A percentile compares a stretch with the other conserved stretches of the same genome.
phyloP scores from a whole-genome alignment of 192 early-diverging fungal genomes.

The Entophlyctis luteolus region DNA sequence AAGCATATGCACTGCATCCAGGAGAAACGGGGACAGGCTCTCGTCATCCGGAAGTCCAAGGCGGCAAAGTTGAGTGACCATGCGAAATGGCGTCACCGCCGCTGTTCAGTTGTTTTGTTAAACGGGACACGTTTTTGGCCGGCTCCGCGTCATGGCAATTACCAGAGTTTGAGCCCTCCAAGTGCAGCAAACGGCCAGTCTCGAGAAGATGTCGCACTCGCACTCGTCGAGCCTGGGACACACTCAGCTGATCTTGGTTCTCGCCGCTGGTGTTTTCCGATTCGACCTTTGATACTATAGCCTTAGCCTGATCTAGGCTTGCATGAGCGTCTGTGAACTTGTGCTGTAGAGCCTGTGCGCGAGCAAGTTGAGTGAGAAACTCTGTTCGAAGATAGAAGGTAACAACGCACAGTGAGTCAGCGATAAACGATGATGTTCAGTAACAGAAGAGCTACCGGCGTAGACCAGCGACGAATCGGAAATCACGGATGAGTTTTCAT shows the following conservation, averaged over 20 bases:
- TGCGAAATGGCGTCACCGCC: neutral
- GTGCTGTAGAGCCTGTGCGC: neutral
- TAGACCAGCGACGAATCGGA: too few relatives aligned
- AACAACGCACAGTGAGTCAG: too few relatives aligned
- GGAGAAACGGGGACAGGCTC: neutral
- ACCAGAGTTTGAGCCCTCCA: neutral
- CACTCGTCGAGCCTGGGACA: neutral
- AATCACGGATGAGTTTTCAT: too few relatives aligned
- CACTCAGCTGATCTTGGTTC: neutral
- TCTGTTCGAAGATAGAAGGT: too few relatives aligned
- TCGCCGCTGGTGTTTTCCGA: neutral
- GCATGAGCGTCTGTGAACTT: neutral
- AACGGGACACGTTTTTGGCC: neutral
- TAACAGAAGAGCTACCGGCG: too few relatives aligned
- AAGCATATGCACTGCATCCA: constrained; percentile 10
- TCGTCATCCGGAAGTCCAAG: neutral
- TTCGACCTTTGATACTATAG: neutral
- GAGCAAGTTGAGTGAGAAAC: constrained; percentile 9
- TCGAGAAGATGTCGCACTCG: constrained; percentile 6
- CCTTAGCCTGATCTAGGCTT: neutral
- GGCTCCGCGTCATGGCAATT: neutral
- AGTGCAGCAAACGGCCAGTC: neutral
- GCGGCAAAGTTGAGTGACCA: neutral
- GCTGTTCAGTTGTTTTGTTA: neutral
- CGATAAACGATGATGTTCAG: too few relatives aligned